phyloP scores from a whole-genome alignment of 768 basidiomycete species.

The Panellus pusillus region DNA sequence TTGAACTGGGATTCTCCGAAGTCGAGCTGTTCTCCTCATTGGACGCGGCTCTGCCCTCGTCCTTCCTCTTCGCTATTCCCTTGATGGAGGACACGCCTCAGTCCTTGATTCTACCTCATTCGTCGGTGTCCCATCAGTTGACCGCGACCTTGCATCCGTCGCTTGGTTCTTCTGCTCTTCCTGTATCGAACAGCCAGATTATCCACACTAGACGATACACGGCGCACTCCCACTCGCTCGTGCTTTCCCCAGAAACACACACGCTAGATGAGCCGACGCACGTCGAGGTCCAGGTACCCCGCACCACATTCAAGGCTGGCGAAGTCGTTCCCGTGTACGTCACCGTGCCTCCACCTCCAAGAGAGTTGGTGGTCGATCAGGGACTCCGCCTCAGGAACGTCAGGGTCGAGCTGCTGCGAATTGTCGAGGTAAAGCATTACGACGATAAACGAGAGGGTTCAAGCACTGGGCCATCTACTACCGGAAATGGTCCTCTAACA shows the following conservation, averaged over 20 bases:
- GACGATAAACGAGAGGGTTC: constrained; percentile 35
- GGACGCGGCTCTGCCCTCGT: constrained; percentile 49
- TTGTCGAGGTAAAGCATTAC: constrained; percentile 55
- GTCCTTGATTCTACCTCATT: constrained; percentile 74
- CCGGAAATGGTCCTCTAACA: constrained; percentile 32
- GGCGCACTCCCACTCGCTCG: constrained; percentile 58
- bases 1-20: constrained; percentile 65
- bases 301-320: constrained; percentile 67
- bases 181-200: constrained; percentile 54
- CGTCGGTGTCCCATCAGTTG: constrained; percentile 69
- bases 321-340: constrained; percentile 81
- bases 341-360: constrained; percentile 73
- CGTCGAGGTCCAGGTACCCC: constrained; percentile 69
- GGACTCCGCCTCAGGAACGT: constrained; percentile 80
- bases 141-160: constrained; percentile 63
- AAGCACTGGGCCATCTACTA: constrained; percentile 27
- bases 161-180: constrained; percentile 33
- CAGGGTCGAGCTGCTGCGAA: constrained; percentile 73
- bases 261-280: constrained; percentile 61
- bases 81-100: constrained; percentile 80
- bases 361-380: constrained; percentile 63
- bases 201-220: constrained; percentile 79
- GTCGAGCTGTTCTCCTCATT: constrained; percentile 53
- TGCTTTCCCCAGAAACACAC: constrained; percentile 59
- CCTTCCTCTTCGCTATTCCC: constrained; percentile 80